Evolutionary conservation across 2,329 filamentous ascomycete genomes (phyloP), one percentile per base, ranked within the genome.

Genomic region (Pestalotiopsis sp.): DNA sequence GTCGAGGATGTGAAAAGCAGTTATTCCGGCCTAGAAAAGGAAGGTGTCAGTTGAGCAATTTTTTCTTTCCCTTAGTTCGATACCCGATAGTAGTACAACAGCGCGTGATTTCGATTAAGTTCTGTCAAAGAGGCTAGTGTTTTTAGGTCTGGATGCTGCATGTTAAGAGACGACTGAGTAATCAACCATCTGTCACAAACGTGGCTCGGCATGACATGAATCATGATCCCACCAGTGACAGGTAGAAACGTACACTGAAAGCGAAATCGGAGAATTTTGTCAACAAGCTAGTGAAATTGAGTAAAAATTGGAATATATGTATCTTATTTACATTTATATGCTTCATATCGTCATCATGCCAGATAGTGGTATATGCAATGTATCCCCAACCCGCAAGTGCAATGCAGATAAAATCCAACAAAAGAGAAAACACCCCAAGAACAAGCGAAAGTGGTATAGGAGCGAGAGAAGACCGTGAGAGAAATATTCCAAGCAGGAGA

Each of bases 1-100:
- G 49, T 66, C 3, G 65, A 66, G 25, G 49, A 58, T 58, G 64
- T 64, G 20, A 64, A 39, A 31, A 31, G 14, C 17, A 63, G 38
- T 17, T 41, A 27, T 20, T 20, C 14, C 27, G 20, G 23, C 17
- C 60, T n/a, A 23, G 36, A 14, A 31, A 27, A 27, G 17, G 38
- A 63, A 36, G 17, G 3, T 45, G 45, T 20, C n/a, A 52, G 7
- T n/a, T 52, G 45, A 52, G 45, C 17, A 9, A 23, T 17, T 9
- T 52, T 20, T n/a, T 7, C 5, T 49, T 17, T 52, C 45, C 17
- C n/a, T n/a, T 52, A n/a, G 14, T n/a, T n/a, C 31, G 31, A 36
- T 36, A 36, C 31, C 31, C 31, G 31, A 9, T 9, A 36, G 31
- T 36, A 36, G 31, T 36, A 9, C 31, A 9, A 36, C 31, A 36